These are phyloP conservation scores for Kandelia obovata DNA, from an alignment of 345 rosid genomes.

Conservation along the genomic window DNA sequence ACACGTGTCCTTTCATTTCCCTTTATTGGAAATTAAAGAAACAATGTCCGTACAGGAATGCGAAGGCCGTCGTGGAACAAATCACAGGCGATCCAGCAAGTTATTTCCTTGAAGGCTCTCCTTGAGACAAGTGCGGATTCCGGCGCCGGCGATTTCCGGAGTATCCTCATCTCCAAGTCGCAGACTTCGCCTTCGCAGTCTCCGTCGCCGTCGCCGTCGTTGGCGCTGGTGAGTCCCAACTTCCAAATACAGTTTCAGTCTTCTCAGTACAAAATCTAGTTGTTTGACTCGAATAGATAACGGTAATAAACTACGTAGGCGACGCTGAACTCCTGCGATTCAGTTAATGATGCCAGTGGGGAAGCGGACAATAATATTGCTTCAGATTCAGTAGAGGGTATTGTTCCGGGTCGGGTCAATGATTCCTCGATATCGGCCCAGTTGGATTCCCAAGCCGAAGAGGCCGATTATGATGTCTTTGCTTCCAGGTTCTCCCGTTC, in stretches of 20 bases:
- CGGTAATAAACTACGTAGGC: constrained; percentile 28
- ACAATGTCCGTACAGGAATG: constrained; percentile 58
- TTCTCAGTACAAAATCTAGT: no score
- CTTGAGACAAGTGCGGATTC: constrained; percentile 61
- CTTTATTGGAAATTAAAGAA: neutral
- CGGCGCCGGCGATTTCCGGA: constrained; percentile 61
- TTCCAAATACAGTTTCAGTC: neutral
- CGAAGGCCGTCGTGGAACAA: constrained; percentile 96
- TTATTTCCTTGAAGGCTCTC: constrained; percentile 75
- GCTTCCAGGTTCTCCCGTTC: constrained; percentile 47
- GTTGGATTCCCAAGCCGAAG: constrained; percentile 31
- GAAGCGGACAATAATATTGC: constrained; percentile 13
- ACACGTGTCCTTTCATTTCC: constrained; percentile 35
- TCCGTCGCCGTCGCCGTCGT: no score
- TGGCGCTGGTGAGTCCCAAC: constrained; percentile 36
- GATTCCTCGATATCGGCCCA: constrained; percentile 44
- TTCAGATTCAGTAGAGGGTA: constrained; percentile 41
- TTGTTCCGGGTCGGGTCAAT: constrained; percentile 29
- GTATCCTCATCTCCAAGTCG: constrained; percentile 40
- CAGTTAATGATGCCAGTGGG: constrained; percentile 41
- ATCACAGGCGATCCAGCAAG: constrained; percentile 98
- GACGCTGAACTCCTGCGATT: constrained; percentile 44
- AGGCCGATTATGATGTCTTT: constrained; percentile 35
- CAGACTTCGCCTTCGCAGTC: no score
- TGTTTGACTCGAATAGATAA: no score